Percentiles rank a stretch among this genome's conserved stretches.
phyloP scores from a whole-genome alignment of 2,329 filamentous ascomycete genomes.

The Pezicula carpinea region DNA sequence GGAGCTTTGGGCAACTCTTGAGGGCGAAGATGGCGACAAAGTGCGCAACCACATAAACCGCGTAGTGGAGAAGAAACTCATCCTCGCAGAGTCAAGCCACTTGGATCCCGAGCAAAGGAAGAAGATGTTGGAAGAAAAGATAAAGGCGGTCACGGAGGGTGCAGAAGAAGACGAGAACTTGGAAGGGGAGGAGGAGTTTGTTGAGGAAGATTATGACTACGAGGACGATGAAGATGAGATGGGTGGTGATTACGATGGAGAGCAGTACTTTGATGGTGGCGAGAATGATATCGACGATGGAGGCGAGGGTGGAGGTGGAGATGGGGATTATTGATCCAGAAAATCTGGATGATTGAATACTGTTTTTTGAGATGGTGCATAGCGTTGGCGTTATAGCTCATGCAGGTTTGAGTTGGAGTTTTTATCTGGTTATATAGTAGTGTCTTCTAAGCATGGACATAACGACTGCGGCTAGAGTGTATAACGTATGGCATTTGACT shows the following conservation, averaged over 20 bases:
- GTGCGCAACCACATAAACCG: slow-evolving; percentile 18
- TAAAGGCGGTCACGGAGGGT: slow-evolving; percentile 24
- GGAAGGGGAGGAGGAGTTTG: slow-evolving; percentile 31
- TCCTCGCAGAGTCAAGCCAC: slow-evolving; percentile 15
- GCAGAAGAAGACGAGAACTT: slow-evolving; percentile 30
- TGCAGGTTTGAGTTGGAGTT: no score
- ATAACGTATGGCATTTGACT: no score
- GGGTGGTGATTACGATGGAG: slow-evolving; percentile 58
- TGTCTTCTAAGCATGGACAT: no score
- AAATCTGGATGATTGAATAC: no score
- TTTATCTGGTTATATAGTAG: no score
- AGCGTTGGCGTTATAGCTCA: no score
- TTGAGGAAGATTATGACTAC: slow-evolving; percentile 51
- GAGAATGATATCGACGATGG: slow-evolving; percentile 50
- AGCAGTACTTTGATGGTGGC: slow-evolving; percentile 59
- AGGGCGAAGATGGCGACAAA: slow-evolving; percentile 28
- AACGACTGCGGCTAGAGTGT: no score
- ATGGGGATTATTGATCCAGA: slow-evolving; percentile 5
- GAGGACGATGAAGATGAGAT: slow-evolving; percentile 55
- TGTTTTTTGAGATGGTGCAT: no score
- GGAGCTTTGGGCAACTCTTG: slow-evolving; percentile 51
- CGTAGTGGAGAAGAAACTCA: slow-evolving; percentile 27
- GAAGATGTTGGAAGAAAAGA: slow-evolving; percentile 24
- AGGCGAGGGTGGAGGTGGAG: slow-evolving; percentile 44
- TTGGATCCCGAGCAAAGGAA: slow-evolving; percentile 25